Evolutionary conservation across 2,329 filamentous ascomycete species (phyloP), one percentile per base, ranked within the genome.

Genomic region (Arthroderma sp.): DNA sequence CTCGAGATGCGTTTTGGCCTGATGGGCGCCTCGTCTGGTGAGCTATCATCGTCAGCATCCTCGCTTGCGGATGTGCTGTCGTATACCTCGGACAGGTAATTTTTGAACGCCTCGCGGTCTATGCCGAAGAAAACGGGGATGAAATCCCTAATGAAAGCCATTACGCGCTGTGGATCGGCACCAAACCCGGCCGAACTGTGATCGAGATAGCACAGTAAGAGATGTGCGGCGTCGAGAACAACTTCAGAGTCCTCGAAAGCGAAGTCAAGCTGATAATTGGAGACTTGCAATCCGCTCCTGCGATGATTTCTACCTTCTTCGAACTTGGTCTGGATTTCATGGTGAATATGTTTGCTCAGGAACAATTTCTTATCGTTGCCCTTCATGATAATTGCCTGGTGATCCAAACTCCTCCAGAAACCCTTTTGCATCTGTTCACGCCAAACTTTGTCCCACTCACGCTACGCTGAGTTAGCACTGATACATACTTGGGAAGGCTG

Each of bases 381-480:
- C 74, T 93, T 95, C 66, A 89, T 87, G 56, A 89, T 85, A 59
- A 95, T 90, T 19, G 90, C 90, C 80, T 97, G 95, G 67, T 98
- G 93, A 67, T 98, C 93, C 55, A 98, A 82, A 70, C 90, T 95
- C 76, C 90, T 94, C 74, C 94, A 88, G 73, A 96, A 95, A 76
- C 95, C 91, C 66, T 87, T 85, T 68, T 95, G 87, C 23, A 91
- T 97, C 74, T 97, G 93, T 54, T 89, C 85, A 62, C 93, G 89
- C 93, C 93, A 98, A 6, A 98, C 90, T 73, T 96, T 96, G 71
- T 97, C 91, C 93, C 93, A 98, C 69, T 98, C 94, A 33, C 93
- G 88, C 77, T 88, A 60, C 4, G 33, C 38, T 25, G 17, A 4
- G n/a, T 55, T 38, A 21, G 41, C 51, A 44, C 15, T 21, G 31